These are phyloP conservation scores for Colletotrichum liaoningense DNA, from an alignment of 2,329 filamentous ascomycete species.

Conservation along the genomic window DNA sequence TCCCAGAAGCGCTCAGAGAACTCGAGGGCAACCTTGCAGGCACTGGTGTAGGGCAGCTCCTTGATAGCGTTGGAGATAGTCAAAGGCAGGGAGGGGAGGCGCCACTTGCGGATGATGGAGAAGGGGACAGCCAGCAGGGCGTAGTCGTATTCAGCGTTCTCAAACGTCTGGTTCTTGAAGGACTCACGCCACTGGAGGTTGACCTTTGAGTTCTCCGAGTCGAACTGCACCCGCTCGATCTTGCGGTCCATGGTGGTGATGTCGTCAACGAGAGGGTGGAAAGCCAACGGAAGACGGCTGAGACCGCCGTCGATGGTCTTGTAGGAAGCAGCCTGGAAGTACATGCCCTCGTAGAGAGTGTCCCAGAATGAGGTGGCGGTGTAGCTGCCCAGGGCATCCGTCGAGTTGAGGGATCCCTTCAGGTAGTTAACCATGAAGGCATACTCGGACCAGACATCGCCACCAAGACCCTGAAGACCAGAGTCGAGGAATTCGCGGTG, in stretches of 20 bases:
- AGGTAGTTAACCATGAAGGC: conserved; percentile 71
- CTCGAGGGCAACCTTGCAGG: conserved; percentile 73
- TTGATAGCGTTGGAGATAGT: conserved; percentile 60
- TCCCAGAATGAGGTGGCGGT: conserved; percentile 59
- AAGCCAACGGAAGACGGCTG: conserved; percentile 69
- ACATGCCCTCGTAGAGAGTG: conserved; percentile 65
- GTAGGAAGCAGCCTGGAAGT: conserved; percentile 70
- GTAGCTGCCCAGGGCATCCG: conserved; percentile 51
- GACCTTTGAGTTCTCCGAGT: conserved; percentile 62
- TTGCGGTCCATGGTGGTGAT: conserved; percentile 66
- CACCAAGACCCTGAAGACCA: conserved; percentile 55
- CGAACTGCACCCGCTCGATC: conserved; percentile 67
- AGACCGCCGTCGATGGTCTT: conserved; percentile 71
- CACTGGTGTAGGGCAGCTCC: conserved; percentile 55
- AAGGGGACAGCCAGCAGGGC: conserved; percentile 75
- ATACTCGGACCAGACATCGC: conserved; percentile 74
- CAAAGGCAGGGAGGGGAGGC: conserved; percentile 58
- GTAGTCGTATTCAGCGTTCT: conserved; percentile 71
- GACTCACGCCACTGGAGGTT: conserved; percentile 67
- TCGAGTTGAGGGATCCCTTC: conserved; percentile 63
- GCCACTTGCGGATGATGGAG: conserved; percentile 71
- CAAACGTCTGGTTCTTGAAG: conserved; percentile 49
- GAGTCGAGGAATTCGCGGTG: conserved; percentile 51
- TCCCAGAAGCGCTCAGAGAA: conserved; percentile 75
- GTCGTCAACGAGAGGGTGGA: conserved; percentile 70